Evolutionary conservation across 345 rosid species (phyloP).

Genomic region (Isatis tinctoria): DNA sequence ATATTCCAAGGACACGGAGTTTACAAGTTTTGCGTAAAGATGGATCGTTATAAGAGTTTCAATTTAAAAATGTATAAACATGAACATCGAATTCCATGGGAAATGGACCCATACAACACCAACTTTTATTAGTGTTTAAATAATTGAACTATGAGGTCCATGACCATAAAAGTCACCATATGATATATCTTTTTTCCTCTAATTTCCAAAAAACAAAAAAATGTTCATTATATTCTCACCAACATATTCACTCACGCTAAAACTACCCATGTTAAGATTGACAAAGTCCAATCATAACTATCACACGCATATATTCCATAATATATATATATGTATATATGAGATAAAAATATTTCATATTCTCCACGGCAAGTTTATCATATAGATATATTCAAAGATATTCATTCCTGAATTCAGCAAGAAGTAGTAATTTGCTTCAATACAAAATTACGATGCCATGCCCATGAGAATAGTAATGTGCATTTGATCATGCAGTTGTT

Average conservation of each 20-base stretch:
- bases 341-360: neutral
- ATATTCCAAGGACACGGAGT: slow-evolving; percentile 27
- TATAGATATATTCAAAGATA: too few relatives aligned
- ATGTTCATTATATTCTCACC: slow-evolving; percentile 13
- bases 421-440: neutral
- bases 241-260: slow-evolving; percentile 21
- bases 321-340: neutral
- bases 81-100: slow-evolving; percentile 25
- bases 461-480: neutral
- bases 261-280: neutral
- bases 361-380: neutral
- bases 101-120: slow-evolving; percentile 26
- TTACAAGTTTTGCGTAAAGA: slow-evolving; percentile 28
- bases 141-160: slow-evolving; percentile 23
- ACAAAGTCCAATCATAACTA: neutral
- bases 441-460: neutral
- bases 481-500: neutral
- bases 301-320: neutral
- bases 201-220: neutral
- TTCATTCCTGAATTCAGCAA: too few relatives aligned
- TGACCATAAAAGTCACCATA: slow-evolving; percentile 26
- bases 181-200: neutral
- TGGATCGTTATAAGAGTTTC: neutral
- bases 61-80: neutral
- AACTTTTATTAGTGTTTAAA: slow-evolving; percentile 26